Percentiles rank a stretch among this genome's conserved stretches.
Evolutionary conservation across 2,329 filamentous ascomycete species (phyloP).

Genomic region (Colletotrichum eleusines): DNA sequence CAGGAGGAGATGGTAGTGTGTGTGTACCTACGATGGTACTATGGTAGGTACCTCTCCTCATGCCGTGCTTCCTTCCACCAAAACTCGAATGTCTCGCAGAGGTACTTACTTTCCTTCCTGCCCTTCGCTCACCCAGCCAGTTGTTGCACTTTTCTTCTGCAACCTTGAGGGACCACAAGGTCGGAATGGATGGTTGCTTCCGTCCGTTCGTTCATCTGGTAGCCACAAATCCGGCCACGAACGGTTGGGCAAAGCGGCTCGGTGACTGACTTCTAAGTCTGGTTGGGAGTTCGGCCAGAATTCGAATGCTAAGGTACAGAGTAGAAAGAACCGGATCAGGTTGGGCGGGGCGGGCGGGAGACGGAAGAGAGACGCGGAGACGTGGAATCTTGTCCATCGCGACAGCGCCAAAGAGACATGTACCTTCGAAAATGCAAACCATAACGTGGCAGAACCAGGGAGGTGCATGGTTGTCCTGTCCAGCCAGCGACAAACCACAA

Average conservation of each 20-base stretch:
- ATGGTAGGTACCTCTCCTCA: neutral
- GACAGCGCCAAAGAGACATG: neutral
- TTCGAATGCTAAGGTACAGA: neutral
- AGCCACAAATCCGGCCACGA: neutral
- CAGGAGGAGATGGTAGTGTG: neutral
- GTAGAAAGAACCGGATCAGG: neutral
- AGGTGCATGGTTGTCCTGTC: neutral
- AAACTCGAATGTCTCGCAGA: neutral
- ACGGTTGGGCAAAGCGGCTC: neutral
- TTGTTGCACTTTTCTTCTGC: neutral
- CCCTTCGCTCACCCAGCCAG: neutral
- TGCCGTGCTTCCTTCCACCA: neutral
- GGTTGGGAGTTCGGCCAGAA: neutral
- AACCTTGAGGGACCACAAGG: neutral
- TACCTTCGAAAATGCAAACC: neutral
- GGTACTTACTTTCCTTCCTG: conserved; percentile 8
- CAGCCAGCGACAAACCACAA: neutral
- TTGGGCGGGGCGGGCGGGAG: neutral
- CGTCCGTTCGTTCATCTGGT: neutral
- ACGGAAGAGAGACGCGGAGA: neutral
- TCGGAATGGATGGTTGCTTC: neutral
- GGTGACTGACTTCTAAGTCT: neutral
- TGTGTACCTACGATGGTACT: no score
- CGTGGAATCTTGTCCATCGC: neutral
- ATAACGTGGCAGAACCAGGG: neutral